Conservation (phyloP, 176 grass and related monocot species). For the Eleusine indica region DNA sequence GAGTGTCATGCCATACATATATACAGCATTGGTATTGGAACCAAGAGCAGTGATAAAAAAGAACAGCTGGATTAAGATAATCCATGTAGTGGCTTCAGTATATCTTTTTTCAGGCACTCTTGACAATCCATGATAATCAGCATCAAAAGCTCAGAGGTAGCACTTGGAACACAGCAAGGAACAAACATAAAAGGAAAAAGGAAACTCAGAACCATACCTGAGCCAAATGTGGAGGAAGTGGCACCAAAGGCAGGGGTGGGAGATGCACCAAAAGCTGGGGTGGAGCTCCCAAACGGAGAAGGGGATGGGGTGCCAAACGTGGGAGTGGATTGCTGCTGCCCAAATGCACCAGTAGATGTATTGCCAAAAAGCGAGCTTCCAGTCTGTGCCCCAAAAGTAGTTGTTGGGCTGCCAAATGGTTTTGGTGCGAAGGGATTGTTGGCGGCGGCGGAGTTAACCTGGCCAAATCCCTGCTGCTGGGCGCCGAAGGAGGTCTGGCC, state of each 20-base stretch:
- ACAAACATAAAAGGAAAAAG: constrained; percentile 2
- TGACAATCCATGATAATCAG: neutral
- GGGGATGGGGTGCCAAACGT: constrained; percentile 59
- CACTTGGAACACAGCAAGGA: neutral
- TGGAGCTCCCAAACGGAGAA: constrained; percentile 46
- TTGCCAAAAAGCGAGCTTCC: constrained; percentile 61
- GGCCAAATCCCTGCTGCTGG: constrained; percentile 56
- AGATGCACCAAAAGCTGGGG: constrained; percentile 48
- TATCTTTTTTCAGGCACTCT: neutral
- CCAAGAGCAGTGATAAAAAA: constrained; percentile 23
- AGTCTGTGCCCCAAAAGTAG: constrained; percentile 57
- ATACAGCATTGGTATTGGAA: neutral
- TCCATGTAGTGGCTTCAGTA: neutral
- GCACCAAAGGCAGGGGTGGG: constrained; percentile 50
- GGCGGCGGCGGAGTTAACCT: constrained; percentile 34
- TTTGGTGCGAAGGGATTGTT: constrained; percentile 79
- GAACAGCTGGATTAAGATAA: neutral
- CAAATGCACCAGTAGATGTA: constrained; percentile 66
- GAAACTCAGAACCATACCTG: constrained; percentile 31
- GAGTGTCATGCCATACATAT: constrained; percentile 7
- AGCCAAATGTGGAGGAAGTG: constrained; percentile 62
- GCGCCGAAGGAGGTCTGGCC: constrained; percentile 70
- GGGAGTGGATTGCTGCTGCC: constrained; percentile 58
- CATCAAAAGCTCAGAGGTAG: neutral
- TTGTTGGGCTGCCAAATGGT: constrained; percentile 70